A percentile compares a stretch with the other conserved stretches of the same genome.
phyloP scores from a whole-genome alignment of 1,284 basidiomycete genomes.

The Pterulicium gracile region DNA sequence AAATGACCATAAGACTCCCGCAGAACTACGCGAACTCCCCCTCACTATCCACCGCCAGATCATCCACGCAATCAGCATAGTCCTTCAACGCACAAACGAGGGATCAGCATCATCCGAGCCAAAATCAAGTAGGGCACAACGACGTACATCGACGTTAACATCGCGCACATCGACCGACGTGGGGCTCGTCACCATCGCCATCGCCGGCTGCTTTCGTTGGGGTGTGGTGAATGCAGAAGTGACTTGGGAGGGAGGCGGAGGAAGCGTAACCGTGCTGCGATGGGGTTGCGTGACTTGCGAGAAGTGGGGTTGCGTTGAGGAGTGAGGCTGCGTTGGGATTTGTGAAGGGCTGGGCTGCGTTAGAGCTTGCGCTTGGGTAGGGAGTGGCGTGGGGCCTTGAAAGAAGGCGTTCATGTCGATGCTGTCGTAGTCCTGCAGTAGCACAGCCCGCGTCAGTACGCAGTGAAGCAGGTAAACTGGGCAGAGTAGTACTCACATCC shows the following conservation, averaged over 20 bases:
- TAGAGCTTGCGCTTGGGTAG: too few relatives aligned
- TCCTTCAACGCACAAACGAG: neutral
- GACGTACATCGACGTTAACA: neutral
- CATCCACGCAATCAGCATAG: neutral
- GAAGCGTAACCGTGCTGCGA: neutral
- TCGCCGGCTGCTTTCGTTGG: neutral
- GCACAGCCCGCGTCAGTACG: neutral
- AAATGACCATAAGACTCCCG: too few relatives aligned
- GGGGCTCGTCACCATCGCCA: conserved; percentile 1
- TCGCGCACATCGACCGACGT: neutral
- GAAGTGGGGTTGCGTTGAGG: too few relatives aligned
- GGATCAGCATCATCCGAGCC: neutral
- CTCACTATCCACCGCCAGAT: neutral
- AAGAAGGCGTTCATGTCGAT: neutral
- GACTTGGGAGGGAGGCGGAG: neutral
- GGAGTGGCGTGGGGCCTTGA: neutral
- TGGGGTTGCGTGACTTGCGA: neutral
- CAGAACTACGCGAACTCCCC: conserved; percentile 1
- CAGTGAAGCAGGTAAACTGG: neutral
- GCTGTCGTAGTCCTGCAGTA: neutral
- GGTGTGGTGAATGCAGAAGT: neutral
- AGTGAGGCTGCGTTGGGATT: too few relatives aligned
- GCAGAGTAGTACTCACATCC: neutral
- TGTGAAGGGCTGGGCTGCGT: too few relatives aligned
- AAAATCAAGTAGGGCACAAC: neutral